A percentile compares a stretch with the other conserved stretches of the same genome.
phyloP scores from a whole-genome alignment of 2,329 filamentous ascomycete species.

The Penicillium sp. region DNA sequence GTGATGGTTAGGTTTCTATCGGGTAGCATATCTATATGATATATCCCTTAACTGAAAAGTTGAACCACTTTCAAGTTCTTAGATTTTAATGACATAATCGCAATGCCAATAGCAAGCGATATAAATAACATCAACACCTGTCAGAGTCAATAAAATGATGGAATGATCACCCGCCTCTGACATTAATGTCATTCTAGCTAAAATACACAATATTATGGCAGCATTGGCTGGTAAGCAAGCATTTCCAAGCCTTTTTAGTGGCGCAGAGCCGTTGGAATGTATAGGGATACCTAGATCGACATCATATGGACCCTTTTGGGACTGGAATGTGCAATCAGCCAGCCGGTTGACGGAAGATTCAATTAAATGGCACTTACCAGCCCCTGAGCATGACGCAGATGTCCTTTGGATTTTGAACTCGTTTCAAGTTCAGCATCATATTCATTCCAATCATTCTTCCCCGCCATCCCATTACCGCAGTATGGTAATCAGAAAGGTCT shows the following conservation, averaged over 20 bases:
- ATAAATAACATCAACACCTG: background rate
- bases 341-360: conserved; percentile 3
- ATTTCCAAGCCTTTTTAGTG: conserved; percentile 12
- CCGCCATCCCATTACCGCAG: conserved; percentile 18
- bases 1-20: too few relatives aligned
- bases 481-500: background rate
- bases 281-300: conserved; percentile 15
- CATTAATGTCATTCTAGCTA: background rate
- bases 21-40: too few relatives aligned
- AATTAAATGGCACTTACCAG: conserved; percentile 8
- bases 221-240: background rate
- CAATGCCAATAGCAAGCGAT: background rate
- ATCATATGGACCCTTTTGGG: background rate
- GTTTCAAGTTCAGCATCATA: conserved; percentile 15
- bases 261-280: conserved; percentile 20
- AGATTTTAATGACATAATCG: background rate
- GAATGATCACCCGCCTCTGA: background rate
- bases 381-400: conserved; percentile 22
- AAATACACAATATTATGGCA: background rate
- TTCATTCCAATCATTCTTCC: conserved; percentile 20
- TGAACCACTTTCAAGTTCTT: too few relatives aligned
- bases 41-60: too few relatives aligned
- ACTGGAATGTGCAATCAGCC: conserved; percentile 18
- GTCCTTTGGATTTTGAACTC: background rate
- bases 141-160: background rate